phyloP scores from a whole-genome alignment of 208 protist genomes.

The Blastocrithidia nonstop region DNA sequence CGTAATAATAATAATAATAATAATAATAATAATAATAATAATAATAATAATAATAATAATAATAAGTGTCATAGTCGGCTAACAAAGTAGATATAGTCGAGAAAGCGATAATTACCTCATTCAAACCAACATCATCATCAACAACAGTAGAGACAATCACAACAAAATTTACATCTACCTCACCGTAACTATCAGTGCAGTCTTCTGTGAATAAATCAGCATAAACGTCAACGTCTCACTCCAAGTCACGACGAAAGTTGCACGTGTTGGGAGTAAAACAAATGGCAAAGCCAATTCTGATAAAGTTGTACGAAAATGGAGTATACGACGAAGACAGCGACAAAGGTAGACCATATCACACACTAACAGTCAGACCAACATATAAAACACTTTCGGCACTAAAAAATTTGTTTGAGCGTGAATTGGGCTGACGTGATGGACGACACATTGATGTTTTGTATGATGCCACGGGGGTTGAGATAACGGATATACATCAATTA shows the following conservation, averaged over 20 bases:
- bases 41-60: no score
- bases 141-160: neutral
- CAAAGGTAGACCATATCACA: conserved; percentile 40
- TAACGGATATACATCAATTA: conserved; percentile 29
- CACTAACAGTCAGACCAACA: conserved; percentile 64
- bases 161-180: neutral
- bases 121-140: conserved; percentile 4
- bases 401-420: conserved; percentile 52
- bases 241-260: neutral
- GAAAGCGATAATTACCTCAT: conserved; percentile 22
- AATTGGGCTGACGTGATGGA: conserved; percentile 67
- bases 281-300: conserved; percentile 32
- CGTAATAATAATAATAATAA: no score
- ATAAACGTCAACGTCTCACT: neutral
- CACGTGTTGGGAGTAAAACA: neutral
- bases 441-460: conserved; percentile 63
- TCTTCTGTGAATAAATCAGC: neutral
- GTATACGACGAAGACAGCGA: conserved; percentile 51
- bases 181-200: neutral
- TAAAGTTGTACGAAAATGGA: conserved; percentile 81
- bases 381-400: conserved; percentile 67
- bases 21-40: no score
- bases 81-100: no score
- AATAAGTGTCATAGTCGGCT: no score
- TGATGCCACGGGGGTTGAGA: conserved; percentile 54